These are phyloP conservation scores for Erythrophleum ivorense DNA, from an alignment of 331 rosid species.

Conservation along the genomic window DNA sequence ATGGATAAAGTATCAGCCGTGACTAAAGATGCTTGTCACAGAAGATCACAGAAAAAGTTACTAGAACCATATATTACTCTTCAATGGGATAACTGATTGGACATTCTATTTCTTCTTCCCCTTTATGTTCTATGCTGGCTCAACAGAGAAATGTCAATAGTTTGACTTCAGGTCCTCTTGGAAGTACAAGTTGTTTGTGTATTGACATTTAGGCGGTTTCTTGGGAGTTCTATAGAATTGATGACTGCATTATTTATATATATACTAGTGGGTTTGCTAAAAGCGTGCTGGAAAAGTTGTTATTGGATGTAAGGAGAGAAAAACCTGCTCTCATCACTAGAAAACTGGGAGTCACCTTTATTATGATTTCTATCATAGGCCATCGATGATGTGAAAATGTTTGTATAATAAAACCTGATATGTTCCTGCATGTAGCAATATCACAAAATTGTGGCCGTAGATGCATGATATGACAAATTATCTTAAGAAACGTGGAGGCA, in stretches of 20 bases:
- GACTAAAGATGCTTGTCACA: background rate
- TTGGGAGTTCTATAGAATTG: background rate
- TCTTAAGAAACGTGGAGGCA: slow-evolving; percentile 9
- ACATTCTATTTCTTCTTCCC: background rate
- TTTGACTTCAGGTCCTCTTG: background rate
- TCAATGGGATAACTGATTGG: background rate
- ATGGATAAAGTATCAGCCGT: background rate
- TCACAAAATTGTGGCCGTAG: background rate
- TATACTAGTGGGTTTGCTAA: background rate
- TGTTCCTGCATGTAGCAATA: background rate
- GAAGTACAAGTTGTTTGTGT: background rate
- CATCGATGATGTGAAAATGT: background rate
- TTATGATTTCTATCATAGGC: background rate
- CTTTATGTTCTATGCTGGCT: background rate
- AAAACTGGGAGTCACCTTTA: background rate
- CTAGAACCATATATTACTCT: background rate
- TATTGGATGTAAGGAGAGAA: background rate
- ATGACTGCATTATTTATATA: background rate
- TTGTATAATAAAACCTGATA: background rate
- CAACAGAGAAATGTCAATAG: background rate
- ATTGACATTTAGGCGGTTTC: background rate
- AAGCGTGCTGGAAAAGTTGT: background rate
- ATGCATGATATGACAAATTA: slow-evolving; percentile 5
- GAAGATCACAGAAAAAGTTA: too few species aligned
- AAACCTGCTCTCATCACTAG: background rate